Conservation (phyloP, 345 rosid species). For the Barbarea vulgaris region DNA sequence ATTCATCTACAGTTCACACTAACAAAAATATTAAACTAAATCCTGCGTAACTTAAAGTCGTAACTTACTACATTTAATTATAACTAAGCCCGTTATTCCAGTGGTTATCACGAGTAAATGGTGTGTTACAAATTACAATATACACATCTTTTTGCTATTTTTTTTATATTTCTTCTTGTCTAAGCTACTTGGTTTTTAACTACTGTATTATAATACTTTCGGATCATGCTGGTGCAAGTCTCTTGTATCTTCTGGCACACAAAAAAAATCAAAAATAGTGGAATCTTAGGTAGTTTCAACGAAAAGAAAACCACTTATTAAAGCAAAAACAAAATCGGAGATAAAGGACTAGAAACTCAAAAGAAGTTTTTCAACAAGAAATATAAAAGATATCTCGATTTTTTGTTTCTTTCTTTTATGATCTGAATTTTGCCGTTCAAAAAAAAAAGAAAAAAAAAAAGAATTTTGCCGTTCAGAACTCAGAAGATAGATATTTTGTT, state of each 20-base stretch:
- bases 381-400: background rate
- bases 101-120: conserved; percentile 1
- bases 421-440: background rate
- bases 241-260: conserved; percentile 1
- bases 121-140: background rate
- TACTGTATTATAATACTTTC: background rate
- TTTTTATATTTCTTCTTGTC: background rate
- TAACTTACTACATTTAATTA: background rate
- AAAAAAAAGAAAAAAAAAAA: too few species aligned
- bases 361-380: background rate
- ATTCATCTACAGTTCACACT: conserved; percentile 19
- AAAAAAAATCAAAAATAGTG: conserved; percentile 15
- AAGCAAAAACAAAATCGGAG: background rate
- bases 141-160: background rate
- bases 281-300: conserved; percentile 11
- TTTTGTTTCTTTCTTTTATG: background rate
- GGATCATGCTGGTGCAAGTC: conserved; percentile 15
- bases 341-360: background rate
- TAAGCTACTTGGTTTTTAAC: background rate
- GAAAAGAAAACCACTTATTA: background rate
- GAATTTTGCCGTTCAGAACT: too few species aligned
- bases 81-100: background rate
- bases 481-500: too few species aligned
- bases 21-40: background rate
- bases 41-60: background rate